A percentile compares a stretch with the other conserved stretches of the same genome.
Conservation (phyloP, 1,139 yeast species). For the Scheffersomyces cryptocercus region DNA sequence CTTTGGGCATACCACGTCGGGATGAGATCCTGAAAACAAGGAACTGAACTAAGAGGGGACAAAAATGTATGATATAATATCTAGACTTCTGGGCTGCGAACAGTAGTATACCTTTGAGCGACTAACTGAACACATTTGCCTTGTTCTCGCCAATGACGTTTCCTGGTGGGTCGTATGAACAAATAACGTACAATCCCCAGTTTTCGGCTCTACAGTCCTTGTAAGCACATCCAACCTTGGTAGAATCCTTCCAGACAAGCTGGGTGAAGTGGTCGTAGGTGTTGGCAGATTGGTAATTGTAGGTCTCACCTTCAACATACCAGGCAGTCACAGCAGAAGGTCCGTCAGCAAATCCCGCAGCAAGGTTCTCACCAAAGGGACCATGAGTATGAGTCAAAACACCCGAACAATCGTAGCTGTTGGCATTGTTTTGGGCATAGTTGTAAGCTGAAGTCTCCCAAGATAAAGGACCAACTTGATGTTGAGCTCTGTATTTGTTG, state of each 20-base stretch:
- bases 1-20: too few relatives aligned
- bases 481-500: slow-evolving; percentile 22
- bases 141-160: slow-evolving; percentile 18
- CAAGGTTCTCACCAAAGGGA: slow-evolving; percentile 26
- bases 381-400: slow-evolving; percentile 26
- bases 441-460: slow-evolving; percentile 22
- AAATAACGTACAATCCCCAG: slow-evolving; percentile 24
- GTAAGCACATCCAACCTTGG: slow-evolving; percentile 75
- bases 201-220: slow-evolving; percentile 37
- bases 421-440: slow-evolving; percentile 24
- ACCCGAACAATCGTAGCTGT: slow-evolving; percentile 26
- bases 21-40: too few relatives aligned
- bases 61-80: too few relatives aligned
- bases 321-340: slow-evolving; percentile 24
- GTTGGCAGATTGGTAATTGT: slow-evolving; percentile 20
- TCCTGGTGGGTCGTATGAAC: slow-evolving; percentile 26
- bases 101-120: too few relatives aligned
- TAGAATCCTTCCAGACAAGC: slow-evolving; percentile 74
- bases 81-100: too few relatives aligned
- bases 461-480: slow-evolving; percentile 20
- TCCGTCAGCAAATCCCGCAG: slow-evolving; percentile 23
- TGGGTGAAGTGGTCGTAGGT: slow-evolving; percentile 79
- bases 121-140: slow-evolving; percentile 12
- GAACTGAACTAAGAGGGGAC: too few relatives aligned
- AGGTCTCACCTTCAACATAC: slow-evolving; percentile 24